Conservation (phyloP, 1,139 yeast genomes). For the Maudiozyma humilis region DNA sequence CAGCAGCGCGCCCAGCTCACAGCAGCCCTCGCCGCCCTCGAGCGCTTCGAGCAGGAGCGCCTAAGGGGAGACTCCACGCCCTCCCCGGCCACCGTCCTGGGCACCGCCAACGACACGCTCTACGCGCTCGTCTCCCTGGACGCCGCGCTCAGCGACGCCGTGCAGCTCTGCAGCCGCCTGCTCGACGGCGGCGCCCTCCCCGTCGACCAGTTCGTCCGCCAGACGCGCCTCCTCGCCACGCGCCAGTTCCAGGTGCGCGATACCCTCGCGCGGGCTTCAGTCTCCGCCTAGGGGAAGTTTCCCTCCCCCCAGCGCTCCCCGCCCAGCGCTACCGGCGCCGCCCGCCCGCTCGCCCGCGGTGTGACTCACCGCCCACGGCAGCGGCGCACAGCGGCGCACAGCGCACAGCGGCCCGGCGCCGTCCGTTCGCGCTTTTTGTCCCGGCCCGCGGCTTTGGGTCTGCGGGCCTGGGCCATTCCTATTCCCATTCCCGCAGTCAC, state of each 20-base stretch:
- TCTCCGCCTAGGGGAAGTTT: not conserved
- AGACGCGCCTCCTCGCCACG: constrained; percentile 59
- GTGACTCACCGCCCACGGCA: not conserved
- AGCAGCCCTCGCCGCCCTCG: not conserved
- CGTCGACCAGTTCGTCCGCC: constrained; percentile 30
- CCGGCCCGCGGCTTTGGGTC: not conserved
- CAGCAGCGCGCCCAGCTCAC: not conserved
- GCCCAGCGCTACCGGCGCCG: not conserved
- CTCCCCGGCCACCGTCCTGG: not conserved
- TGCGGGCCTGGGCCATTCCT: not conserved
- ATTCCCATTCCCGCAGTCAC: not conserved
- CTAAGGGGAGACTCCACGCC: not conserved
- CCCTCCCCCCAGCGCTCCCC: not conserved
- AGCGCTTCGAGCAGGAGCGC: not conserved
- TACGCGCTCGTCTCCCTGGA: constrained; percentile 61
- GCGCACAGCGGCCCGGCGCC: not conserved
- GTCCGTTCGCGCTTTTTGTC: not conserved
- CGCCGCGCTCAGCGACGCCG: constrained; percentile 60
- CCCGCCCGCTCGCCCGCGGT: not conserved
- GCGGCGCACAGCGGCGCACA: not conserved
- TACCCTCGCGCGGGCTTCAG: constrained; percentile 15
- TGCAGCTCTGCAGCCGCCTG: constrained; percentile 51
- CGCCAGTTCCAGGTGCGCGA: constrained; percentile 55
- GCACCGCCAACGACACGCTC: constrained; percentile 28
- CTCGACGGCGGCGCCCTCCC: constrained; percentile 39